Conservation (phyloP, 441 rosid species). For the Euphorbia schlechtendalii region DNA sequence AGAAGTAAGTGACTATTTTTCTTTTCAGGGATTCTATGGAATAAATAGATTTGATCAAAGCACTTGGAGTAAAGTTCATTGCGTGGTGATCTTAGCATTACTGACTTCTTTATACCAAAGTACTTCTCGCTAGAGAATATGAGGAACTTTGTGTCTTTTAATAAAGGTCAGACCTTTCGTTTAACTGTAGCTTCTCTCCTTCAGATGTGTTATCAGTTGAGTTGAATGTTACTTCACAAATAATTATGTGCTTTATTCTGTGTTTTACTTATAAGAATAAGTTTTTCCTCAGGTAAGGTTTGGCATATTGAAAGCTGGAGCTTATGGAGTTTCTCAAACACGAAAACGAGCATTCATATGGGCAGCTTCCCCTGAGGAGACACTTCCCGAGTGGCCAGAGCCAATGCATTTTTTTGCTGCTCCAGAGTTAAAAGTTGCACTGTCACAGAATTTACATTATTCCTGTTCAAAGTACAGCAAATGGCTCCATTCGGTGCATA, state of each 20-base stretch:
- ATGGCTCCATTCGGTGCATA: slow-evolving; percentile 86
- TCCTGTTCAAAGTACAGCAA: slow-evolving; percentile 67
- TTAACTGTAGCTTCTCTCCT: slow-evolving; percentile 86
- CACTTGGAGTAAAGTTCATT: slow-evolving; percentile 83
- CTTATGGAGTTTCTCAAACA: slow-evolving; percentile 87
- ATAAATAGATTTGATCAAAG: slow-evolving; percentile 82
- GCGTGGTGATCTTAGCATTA: slow-evolving; percentile 90
- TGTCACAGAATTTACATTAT: slow-evolving; percentile 42
- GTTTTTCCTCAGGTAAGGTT: slow-evolving; percentile 53
- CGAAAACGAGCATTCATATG: slow-evolving; percentile 89
- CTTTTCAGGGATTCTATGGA: slow-evolving; percentile 85
- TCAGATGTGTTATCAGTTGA: slow-evolving; percentile 97
- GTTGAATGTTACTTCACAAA: no score
- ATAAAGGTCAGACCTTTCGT: slow-evolving; percentile 65
- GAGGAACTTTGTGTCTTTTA: slow-evolving; percentile 73
- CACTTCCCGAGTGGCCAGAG: slow-evolving; percentile 96
- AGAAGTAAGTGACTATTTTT: slow-evolving; percentile 2
- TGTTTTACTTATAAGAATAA: neutral
- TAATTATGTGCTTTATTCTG: no score
- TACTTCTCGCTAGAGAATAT: slow-evolving; percentile 93
- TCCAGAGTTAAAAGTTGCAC: slow-evolving; percentile 52
- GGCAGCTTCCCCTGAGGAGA: slow-evolving; percentile 87
- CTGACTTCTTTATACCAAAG: slow-evolving; percentile 85
- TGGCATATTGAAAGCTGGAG: slow-evolving; percentile 94
- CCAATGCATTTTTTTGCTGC: slow-evolving; percentile 87